These are phyloP conservation scores for Prunus persica DNA, from an alignment of 306 rosid genomes.

Conservation along the genomic window DNA sequence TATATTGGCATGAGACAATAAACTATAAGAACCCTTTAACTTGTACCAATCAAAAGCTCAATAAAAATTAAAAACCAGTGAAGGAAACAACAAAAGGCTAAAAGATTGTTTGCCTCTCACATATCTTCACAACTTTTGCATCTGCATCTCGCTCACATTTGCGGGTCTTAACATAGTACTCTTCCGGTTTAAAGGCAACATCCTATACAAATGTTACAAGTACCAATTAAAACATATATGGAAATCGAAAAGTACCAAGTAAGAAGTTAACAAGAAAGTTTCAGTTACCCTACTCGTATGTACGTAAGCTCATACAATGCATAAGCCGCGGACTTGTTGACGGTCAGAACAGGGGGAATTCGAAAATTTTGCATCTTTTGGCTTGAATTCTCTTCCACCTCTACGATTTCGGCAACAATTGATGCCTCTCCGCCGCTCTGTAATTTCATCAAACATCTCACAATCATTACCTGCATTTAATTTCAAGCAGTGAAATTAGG, in stretches of 20 bases:
- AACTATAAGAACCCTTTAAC: not conserved
- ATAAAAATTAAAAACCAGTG: not conserved
- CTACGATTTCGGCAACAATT: slow-evolving; percentile 83
- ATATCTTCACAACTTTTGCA: slow-evolving; percentile 69
- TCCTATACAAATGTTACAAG: slow-evolving; percentile 38
- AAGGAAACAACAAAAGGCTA: not conserved
- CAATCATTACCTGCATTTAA: not conserved
- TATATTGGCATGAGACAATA: no score
- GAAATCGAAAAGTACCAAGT: not conserved
- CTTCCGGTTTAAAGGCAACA: slow-evolving; percentile 82
- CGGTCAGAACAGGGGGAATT: slow-evolving; percentile 62
- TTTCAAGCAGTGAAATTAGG: not conserved
- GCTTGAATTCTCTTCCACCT: slow-evolving; percentile 81
- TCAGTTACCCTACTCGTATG: slow-evolving; percentile 46
- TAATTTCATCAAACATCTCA: not conserved
- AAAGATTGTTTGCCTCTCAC: slow-evolving; percentile 59
- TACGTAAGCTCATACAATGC: slow-evolving; percentile 74
- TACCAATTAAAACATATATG: not conserved
- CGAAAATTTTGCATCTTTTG: slow-evolving; percentile 76
- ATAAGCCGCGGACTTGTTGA: slow-evolving; percentile 76
- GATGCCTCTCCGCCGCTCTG: slow-evolving; percentile 93
- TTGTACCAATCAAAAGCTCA: not conserved
- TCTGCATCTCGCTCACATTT: slow-evolving; percentile 85
- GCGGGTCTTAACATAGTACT: slow-evolving; percentile 64
- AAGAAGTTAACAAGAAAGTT: not conserved